Percentiles rank a stretch among this genome's conserved stretches.
phyloP scores from a whole-genome alignment of 2,329 filamentous ascomycete species.

The Trichoderma afroharzianum region DNA sequence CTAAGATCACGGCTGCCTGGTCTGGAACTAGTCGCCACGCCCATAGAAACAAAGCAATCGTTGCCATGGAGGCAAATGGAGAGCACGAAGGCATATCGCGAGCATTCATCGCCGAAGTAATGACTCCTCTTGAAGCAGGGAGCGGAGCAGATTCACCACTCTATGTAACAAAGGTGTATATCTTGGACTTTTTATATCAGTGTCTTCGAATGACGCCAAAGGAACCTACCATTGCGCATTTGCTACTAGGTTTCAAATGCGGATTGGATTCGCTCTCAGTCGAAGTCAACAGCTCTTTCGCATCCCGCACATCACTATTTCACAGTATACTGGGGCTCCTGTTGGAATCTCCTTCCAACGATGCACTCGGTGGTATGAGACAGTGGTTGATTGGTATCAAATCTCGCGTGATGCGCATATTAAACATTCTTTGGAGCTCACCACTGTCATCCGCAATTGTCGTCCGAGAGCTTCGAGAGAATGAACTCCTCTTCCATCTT shows the following conservation, averaged over 20 bases:
- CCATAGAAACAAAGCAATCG: conserved; percentile 78
- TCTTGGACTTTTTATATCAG: conserved; percentile 80
- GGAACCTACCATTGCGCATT: conserved; percentile 82
- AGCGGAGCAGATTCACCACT: conserved; percentile 65
- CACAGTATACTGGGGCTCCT: conserved; percentile 75
- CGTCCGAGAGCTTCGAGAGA: conserved; percentile 73
- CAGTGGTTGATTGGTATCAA: conserved; percentile 69
- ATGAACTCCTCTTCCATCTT: conserved; percentile 75
- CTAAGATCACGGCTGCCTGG: conserved; percentile 71
- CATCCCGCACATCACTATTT: conserved; percentile 70
- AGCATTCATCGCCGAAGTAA: conserved; percentile 66
- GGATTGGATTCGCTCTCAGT: conserved; percentile 66
- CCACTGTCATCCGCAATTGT: conserved; percentile 72
- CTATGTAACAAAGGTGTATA: conserved; percentile 77
- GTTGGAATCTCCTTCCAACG: conserved; percentile 62
- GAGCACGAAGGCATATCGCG: conserved; percentile 76
- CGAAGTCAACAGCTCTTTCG: conserved; percentile 66
- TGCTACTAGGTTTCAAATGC: conserved; percentile 84
- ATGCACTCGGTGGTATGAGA: conserved; percentile 56
- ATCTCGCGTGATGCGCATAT: conserved; percentile 65
- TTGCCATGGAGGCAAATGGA: conserved; percentile 78
- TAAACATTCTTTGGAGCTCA: conserved; percentile 81
- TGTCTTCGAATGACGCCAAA: conserved; percentile 72
- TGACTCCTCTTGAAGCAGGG: conserved; percentile 67
- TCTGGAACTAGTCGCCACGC: conserved; percentile 57